Conservation (phyloP, 208 protist species). For the Acanthamoeba divionensis region DNA sequence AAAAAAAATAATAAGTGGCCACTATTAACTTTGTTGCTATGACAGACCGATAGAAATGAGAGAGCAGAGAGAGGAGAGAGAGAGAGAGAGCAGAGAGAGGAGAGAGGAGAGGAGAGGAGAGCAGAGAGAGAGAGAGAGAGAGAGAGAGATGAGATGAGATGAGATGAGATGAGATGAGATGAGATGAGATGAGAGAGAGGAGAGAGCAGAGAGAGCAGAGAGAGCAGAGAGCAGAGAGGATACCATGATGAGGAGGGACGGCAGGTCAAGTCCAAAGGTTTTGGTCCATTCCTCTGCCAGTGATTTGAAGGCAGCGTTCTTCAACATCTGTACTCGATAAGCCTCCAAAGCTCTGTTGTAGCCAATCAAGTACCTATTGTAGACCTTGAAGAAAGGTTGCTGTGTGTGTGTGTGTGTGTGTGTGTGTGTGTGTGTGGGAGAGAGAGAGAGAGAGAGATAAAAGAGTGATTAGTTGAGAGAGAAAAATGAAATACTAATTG, state of each 20-base stretch:
- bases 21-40: no score
- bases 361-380: constrained; percentile 10
- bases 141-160: no score
- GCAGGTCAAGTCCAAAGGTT: neutral
- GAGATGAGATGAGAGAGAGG: no score
- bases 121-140: no score
- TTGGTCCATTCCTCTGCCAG: neutral
- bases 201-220: neutral
- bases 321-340: neutral
- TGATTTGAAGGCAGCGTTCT: neutral
- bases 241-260: constrained; percentile 41
- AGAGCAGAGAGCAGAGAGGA: neutral
- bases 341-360: neutral
- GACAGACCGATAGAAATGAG: no score
- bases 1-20: no score
- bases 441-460: neutral
- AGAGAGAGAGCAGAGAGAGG: no score
- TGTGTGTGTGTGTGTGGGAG: neutral
- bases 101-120: no score
- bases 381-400: constrained; percentile 29
- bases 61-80: no score
- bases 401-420: neutral
- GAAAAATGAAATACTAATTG: neutral
- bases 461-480: neutral
- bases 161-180: no score